Evolutionary conservation across 805 yeast genomes (phyloP), one percentile per base, ranked within the genome.

Genomic region (Yamadazyma nakazawae): DNA sequence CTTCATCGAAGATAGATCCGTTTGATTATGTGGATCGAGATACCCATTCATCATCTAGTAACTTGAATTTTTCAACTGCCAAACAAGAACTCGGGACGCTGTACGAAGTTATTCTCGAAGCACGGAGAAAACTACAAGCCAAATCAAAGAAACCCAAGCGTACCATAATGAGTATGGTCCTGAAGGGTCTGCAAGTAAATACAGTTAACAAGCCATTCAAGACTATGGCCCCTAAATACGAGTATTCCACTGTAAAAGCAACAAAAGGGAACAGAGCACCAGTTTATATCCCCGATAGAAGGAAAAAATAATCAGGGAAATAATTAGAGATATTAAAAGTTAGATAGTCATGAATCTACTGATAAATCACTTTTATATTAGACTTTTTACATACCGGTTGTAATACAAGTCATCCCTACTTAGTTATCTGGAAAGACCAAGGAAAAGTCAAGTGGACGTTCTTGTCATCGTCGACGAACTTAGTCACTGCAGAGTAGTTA

Each of bases 401-500:
- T 12, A 28, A 28, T 28, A 28, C 32, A 28, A 12, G 32, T 28
- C 32, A 28, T 28, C 9, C 17, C 54, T 74, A 78, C 53, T 88
- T 90, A 39, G 84, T 81, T 49, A 90, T 88, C 56, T 85, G 84
- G 57, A 90, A 88, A 51, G 84, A 80, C 97, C 97, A 91, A 40
- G 92, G 86, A 55, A 88, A 72, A 31, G 79, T 74, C 63, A 88
- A 74, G 64, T 89, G 95, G 43, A 76, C 77, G 18, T 72, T 76
- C 56, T 84, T 82, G 64, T 91, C 97, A 65, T 90, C 97, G 59
- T 91, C 97, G 38, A 87, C 74, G 59, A 90, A 89, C 64, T 85
- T 87, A 13, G 95, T 83, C 31, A 78, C 74, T 6, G 96, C 96
- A 37, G 83, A 78, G 69, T 88, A 91, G 41, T 80, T 75, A 34